Evolutionary conservation across 768 basidiomycete genomes (phyloP).

Genomic region (Rhizopogon sp.): DNA sequence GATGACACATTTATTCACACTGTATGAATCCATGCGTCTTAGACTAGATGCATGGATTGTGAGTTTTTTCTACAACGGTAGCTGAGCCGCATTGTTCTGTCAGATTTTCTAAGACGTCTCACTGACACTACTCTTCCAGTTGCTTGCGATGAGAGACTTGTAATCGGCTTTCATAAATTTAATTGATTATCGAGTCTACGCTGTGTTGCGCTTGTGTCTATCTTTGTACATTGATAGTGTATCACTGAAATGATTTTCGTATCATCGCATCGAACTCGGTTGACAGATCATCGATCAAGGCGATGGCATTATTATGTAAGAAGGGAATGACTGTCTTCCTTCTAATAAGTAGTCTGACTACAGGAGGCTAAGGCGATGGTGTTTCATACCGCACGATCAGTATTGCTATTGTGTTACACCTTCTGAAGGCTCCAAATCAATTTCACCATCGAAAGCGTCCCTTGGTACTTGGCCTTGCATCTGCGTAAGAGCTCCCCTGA

Average conservation of each 20-base stretch:
- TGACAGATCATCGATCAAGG: no score
- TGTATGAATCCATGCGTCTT: slow-evolving; percentile 52
- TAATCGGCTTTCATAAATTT: background rate
- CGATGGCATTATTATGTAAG: no score
- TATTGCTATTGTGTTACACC: background rate
- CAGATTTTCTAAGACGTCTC: background rate
- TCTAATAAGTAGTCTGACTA: no score
- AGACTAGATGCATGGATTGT: slow-evolving; percentile 34
- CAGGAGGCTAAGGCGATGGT: no score
- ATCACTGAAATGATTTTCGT: no score
- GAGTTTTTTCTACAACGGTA: slow-evolving; percentile 82
- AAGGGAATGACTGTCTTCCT: no score
- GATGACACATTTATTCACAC: slow-evolving; percentile 72
- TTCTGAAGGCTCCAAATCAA: background rate
- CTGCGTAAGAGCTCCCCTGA: slow-evolving; percentile 81
- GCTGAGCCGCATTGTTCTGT: slow-evolving; percentile 45
- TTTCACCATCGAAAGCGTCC: slow-evolving; percentile 72
- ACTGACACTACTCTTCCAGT: slow-evolving; percentile 7
- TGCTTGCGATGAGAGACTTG: background rate
- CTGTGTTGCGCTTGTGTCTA: background rate
- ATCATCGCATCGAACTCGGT: no score
- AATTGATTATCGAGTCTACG: no score
- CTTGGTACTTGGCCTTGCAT: slow-evolving; percentile 81
- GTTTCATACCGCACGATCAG: no score
- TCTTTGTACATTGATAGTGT: no score